Evolutionary conservation across 2,329 filamentous ascomycete genomes (phyloP), one percentile per base, ranked within the genome.

Genomic region (Aspergillus latus): DNA sequence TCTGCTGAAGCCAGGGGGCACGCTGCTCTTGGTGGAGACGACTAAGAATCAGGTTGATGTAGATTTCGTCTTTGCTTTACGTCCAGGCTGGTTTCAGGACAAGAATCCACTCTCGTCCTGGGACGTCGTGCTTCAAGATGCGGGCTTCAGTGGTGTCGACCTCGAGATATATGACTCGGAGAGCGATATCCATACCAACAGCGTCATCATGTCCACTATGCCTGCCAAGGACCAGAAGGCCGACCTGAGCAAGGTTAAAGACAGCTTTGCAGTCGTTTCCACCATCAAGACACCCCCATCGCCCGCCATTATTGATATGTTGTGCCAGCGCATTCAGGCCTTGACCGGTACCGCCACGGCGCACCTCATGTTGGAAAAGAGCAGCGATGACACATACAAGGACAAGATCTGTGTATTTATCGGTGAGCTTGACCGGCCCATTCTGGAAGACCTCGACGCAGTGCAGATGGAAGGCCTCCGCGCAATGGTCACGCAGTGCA

Each of bases 1-100:
- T 0, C 60, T 79, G 0, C 63, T 80, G 1, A 73, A 70, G 49
- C 75, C 80, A 0, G 78, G 76, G 1, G 80, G 79, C 0, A 36
- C 16, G 29, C 30, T 48, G 5, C 6, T 15, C 9, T 10, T 48
- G 7, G 30, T 16, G 3, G 45, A 48, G 15, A 16, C 29, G 8
- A 21, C 30, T 6, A 8, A 32, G 15, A 15, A 26, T 7, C 11
- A n/a, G 5, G 15, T 10, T 6, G 11, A 10, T n/a, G 15, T 26
- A 1, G 21, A 11, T 10, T 29, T 44, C 3, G 13, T 29, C 11
- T 44, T 44, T 7, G 42, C 10, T 3, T 21, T 26, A 10, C 42
- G 28, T 11, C 42, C 42, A 13, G 42, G 42, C 4, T 44, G 42
- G 42, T 44, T 21, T 26, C 10, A 29, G 5, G 16, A 16, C 26